Evolutionary conservation across 2,329 filamentous ascomycete species (phyloP).

Genomic region (Exophiala spinifera): DNA sequence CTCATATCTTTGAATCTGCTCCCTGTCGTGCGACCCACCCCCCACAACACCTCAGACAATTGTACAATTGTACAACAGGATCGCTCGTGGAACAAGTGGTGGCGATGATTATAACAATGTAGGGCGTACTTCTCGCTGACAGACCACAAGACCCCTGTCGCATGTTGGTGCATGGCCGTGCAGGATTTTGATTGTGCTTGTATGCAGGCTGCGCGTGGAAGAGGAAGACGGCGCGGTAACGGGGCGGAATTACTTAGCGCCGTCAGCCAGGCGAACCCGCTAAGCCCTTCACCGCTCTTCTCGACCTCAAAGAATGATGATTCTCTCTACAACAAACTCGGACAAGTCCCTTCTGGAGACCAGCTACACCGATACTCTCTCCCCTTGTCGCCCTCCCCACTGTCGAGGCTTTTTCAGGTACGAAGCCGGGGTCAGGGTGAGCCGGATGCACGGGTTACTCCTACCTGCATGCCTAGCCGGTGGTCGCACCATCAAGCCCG

Average conservation of each 20-base stretch:
- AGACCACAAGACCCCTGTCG: too few species aligned
- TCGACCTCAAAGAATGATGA: conserved; percentile 13
- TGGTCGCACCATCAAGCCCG: conserved; percentile 2
- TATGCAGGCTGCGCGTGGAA: conserved; percentile 16
- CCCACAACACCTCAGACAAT: background rate
- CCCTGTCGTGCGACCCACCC: background rate
- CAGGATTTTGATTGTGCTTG: background rate
- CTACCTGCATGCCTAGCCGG: background rate
- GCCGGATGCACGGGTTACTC: background rate
- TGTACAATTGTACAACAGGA: background rate
- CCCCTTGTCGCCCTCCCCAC: background rate
- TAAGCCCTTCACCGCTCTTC: conserved; percentile 25
- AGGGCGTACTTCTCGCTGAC: too few species aligned
- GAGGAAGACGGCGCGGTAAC: conserved; percentile 1
- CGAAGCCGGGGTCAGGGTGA: background rate
- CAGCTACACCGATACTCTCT: conserved; percentile 3
- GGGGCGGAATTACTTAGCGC: background rate
- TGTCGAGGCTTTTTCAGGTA: background rate
- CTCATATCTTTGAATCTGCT: background rate
- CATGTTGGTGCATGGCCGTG: background rate
- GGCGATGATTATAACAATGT: background rate
- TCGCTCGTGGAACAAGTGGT: background rate
- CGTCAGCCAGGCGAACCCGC: conserved; percentile 13
- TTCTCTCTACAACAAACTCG: background rate
- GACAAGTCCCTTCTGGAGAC: background rate